Base-by-base conservation (phyloP, 257 asterid genomes). In the Rubia yunnanensis region DNA sequence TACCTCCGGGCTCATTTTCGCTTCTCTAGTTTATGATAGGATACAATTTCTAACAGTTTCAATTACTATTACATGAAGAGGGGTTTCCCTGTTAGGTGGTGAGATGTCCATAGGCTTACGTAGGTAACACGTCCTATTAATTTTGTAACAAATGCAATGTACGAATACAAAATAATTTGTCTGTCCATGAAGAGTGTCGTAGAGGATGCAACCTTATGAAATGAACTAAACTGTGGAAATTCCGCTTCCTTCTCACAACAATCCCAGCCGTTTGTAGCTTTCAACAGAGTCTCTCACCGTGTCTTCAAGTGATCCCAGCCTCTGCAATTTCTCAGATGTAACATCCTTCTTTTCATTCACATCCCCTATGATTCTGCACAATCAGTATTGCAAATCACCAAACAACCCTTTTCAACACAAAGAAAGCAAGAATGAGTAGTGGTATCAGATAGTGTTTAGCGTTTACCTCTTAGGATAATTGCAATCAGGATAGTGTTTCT, bases 391-490 rank as follows among this genome's bases (percentile, higher is more conserved):
- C 44, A 38, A 11, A 36, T 36, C 14, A 36, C 13, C 44, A 36
- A n/a, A n/a, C n/a, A n/a, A n/a, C n/a, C n/a, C 13, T 3, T 36
- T 7, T 36, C 44, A 15, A 3, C 22, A 15, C 52, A 15, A 7
- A 15, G 7, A 44, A 44, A 44, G 20, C 52, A 14, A 44, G 52
- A 44, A 44, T 3, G 48, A 2, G 11, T 39, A 41, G n/a, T 32
- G 6, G 36, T 41, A 5, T 14, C 4, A 3, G 50, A 41, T n/a
- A 41, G 4, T 41, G 49, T 41, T n/a, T n/a, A n/a, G 52, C 23
- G 57, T 31, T 8, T 36, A 88, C 98, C 94, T 75, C 73, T 85
- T 81, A 32, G 98, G 98, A 68, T 88, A 86, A 27, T 79, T 76
- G 59, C 78, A 78, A 65, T 74, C 62, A 7, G 95, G 96, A 69